Percentiles rank a stretch among this genome's conserved stretches.
phyloP scores from a whole-genome alignment of 768 basidiomycete species.

The Hydnum rufescens region DNA sequence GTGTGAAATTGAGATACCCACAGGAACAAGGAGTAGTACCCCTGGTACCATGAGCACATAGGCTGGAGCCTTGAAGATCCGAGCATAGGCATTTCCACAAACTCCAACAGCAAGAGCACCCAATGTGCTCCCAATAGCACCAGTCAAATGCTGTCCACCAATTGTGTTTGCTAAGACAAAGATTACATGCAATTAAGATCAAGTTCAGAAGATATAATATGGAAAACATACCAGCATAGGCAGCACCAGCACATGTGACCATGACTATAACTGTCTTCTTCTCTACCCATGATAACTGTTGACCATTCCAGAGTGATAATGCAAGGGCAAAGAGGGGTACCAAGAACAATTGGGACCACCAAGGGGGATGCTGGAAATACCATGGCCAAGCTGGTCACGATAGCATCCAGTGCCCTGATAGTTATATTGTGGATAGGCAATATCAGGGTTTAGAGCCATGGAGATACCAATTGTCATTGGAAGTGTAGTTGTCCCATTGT shows the following conservation, averaged over 20 bases:
- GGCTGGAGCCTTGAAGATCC: background rate
- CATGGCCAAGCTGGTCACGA: slow-evolving; percentile 45
- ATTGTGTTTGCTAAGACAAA: background rate
- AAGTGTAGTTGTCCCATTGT: slow-evolving; percentile 6
- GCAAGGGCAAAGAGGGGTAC: slow-evolving; percentile 56
- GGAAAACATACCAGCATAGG: background rate
- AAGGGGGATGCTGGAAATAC: slow-evolving; percentile 67
- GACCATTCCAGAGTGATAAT: slow-evolving; percentile 56
- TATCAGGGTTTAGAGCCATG: background rate
- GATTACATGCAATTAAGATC: no score
- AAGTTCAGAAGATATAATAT: no score
- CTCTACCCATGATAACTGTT: slow-evolving; percentile 20
- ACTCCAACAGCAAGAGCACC: background rate
- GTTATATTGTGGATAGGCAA: slow-evolving; percentile 18
- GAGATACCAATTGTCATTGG: slow-evolving; percentile 1
- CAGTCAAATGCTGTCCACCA: background rate
- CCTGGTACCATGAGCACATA: slow-evolving; percentile 86
- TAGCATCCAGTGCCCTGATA: slow-evolving; percentile 37
- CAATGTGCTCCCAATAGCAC: background rate
- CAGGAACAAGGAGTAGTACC: slow-evolving; percentile 71
- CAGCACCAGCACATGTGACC: background rate
- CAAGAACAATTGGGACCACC: slow-evolving; percentile 55
- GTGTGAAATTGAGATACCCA: no score
- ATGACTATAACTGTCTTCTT: background rate
- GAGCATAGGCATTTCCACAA: background rate